Conservation (phyloP, 75 land plant species). For the Chamaecyparis obtusa region DNA sequence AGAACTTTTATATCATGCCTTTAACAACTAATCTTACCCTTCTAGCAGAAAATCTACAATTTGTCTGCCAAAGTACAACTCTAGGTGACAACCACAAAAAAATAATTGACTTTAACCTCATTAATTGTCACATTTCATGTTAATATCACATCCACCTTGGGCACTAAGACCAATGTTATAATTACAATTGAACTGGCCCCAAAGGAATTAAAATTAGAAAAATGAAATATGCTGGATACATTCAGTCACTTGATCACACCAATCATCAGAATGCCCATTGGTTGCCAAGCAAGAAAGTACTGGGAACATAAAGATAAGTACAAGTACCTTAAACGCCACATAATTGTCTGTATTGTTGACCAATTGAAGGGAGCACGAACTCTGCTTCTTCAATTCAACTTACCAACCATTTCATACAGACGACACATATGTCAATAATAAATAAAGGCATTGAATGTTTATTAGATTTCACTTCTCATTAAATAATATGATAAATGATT, state of each 20-base stretch:
- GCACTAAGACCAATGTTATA: neutral
- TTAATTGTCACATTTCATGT: neutral
- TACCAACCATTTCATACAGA: conserved; percentile 1
- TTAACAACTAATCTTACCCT: neutral
- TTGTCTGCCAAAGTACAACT: neutral
- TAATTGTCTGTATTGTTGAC: conserved; percentile 39
- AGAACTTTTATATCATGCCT: neutral
- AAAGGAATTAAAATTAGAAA: neutral
- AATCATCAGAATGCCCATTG: neutral
- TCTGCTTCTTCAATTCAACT: conserved; percentile 78
- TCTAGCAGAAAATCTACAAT: neutral
- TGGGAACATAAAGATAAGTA: neutral
- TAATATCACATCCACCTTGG: neutral
- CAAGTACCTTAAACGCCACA: conserved; percentile 59
- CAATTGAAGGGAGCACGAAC: conserved; percentile 50
- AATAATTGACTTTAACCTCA: neutral
- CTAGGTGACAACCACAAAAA: neutral
- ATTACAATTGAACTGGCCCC: neutral
- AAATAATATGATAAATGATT: neutral
- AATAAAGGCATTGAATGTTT: neutral
- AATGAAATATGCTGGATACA: neutral
- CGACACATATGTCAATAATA: neutral
- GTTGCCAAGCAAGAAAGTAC: neutral
- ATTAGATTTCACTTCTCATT: neutral
- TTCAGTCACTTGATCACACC: neutral